These are phyloP conservation scores for Aspergillus sclerotiicarbonarius DNA, from an alignment of 495 filamentous ascomycete species.

Conservation along the genomic window DNA sequence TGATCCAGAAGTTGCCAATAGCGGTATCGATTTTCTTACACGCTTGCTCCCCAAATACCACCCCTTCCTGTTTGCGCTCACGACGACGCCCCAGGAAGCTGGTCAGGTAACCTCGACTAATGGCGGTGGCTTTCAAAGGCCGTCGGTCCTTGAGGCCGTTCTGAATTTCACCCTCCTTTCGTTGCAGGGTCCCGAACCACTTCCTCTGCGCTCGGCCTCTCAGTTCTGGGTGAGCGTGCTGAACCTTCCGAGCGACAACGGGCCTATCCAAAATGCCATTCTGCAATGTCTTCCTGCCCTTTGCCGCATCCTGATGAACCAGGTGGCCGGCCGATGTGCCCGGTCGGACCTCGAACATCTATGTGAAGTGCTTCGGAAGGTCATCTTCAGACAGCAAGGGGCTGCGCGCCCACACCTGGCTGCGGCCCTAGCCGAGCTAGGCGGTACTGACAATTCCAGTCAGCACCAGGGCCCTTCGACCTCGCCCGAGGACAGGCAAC, in stretches of 20 bases:
- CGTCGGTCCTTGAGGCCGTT: conserved; percentile 58
- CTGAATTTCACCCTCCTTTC: conserved; percentile 75
- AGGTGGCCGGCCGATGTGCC: conserved; percentile 69
- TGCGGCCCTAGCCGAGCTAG: conserved; percentile 55
- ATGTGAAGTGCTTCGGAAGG: conserved; percentile 72
- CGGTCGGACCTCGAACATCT: conserved; percentile 77
- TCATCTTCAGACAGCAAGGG: conserved; percentile 62
- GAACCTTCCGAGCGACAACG: conserved; percentile 43
- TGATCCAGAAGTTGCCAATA: conserved; percentile 80
- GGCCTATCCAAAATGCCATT: conserved; percentile 52
- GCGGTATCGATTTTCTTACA: conserved; percentile 68
- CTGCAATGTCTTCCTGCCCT: conserved; percentile 59
- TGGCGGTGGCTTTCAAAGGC: conserved; percentile 6
- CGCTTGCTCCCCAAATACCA: conserved; percentile 65
- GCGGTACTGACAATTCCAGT: conserved; percentile 50
- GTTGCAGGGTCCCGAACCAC: conserved; percentile 67
- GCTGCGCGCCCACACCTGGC: conserved; percentile 65
- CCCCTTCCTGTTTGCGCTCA: conserved; percentile 37
- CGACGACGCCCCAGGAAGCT: conserved; percentile 19
- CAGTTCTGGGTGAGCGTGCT: conserved; percentile 72
- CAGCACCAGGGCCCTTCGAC: conserved; percentile 19
- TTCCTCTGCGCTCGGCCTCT: conserved; percentile 76
- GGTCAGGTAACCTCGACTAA: neutral
- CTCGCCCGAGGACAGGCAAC: conserved; percentile 34
- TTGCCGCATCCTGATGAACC: conserved; percentile 58